phyloP scores from a whole-genome alignment of 2,329 filamentous ascomycete species.

The Escovopsis sp. region DNA sequence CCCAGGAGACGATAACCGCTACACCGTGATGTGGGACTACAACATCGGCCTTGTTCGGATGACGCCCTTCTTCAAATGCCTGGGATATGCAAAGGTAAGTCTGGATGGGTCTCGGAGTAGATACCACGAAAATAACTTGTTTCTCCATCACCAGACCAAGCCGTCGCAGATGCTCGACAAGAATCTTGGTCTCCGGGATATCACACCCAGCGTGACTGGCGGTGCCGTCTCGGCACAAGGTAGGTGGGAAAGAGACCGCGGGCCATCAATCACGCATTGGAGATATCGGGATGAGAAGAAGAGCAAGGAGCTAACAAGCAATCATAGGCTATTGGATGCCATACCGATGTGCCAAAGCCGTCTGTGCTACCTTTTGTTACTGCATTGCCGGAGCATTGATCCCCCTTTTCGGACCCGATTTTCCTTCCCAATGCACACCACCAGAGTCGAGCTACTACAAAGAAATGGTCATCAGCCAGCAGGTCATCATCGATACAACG shows the following conservation, averaged over 20 bases:
- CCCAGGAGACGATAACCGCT: conserved; percentile 50
- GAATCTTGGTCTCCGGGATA: conserved; percentile 74
- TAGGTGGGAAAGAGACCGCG: conserved; percentile 22
- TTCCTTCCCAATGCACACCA: conserved; percentile 55
- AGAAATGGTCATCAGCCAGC: conserved; percentile 49
- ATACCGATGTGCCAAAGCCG: conserved; percentile 66
- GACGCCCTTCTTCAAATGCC: conserved; percentile 88
- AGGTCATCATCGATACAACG: conserved; percentile 38
- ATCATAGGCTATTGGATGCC: conserved; percentile 87
- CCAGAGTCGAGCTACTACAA: conserved; percentile 49
- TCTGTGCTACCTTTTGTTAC: conserved; percentile 83
- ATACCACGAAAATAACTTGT: no score
- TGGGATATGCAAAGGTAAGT: conserved; percentile 68
- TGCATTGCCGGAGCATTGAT: conserved; percentile 73
- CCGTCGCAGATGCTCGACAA: conserved; percentile 68
- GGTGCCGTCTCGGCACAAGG: conserved; percentile 84
- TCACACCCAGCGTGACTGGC: conserved; percentile 88
- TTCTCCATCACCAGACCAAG: conserved; percentile 47
- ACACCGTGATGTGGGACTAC: conserved; percentile 92
- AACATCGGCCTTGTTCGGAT: conserved; percentile 86
- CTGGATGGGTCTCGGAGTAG: neutral
- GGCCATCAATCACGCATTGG: no score
- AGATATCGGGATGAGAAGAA: neutral
- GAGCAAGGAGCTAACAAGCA: conserved; percentile 6
- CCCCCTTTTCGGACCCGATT: conserved; percentile 75